These are phyloP conservation scores for Phaffia australis DNA, from an alignment of 768 basidiomycete genomes.

Conservation along the genomic window DNA sequence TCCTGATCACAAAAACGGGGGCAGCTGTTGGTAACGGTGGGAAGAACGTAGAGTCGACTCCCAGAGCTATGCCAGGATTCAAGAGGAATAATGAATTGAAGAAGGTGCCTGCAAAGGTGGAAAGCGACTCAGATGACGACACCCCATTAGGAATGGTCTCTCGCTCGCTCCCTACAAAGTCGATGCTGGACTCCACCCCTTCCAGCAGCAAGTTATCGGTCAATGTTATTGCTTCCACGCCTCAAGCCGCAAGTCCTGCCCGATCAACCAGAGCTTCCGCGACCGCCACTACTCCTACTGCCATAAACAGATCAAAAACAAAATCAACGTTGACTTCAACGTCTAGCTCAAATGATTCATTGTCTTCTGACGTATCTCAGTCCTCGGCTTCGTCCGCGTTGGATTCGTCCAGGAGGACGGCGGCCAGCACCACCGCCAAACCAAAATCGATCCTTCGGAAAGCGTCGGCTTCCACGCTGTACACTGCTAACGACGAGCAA, in stretches of 20 bases:
- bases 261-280: background rate
- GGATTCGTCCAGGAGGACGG: background rate
- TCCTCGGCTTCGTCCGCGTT: slow-evolving; percentile 7
- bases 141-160: background rate
- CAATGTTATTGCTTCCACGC: background rate
- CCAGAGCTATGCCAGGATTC: background rate
- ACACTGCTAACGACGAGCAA: background rate
- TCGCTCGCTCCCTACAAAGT: background rate
- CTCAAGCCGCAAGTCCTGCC: background rate
- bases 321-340: background rate
- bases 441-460: slow-evolving; percentile 18
- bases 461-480: background rate
- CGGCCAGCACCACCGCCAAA: background rate
- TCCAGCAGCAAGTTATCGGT: background rate
- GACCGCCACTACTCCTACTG: background rate
- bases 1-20: too few species aligned
- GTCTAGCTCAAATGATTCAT: background rate
- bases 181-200: background rate
- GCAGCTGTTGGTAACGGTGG: too few species aligned
- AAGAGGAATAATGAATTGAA: too few species aligned
- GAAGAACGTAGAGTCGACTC: background rate
- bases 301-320: background rate
- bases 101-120: background rate
- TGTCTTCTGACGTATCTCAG: slow-evolving; percentile 7
- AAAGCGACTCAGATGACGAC: slow-evolving; percentile 5